Base-by-base conservation (phyloP, 352 stramenopile species). In the Phytophthora hybrid region DNA sequence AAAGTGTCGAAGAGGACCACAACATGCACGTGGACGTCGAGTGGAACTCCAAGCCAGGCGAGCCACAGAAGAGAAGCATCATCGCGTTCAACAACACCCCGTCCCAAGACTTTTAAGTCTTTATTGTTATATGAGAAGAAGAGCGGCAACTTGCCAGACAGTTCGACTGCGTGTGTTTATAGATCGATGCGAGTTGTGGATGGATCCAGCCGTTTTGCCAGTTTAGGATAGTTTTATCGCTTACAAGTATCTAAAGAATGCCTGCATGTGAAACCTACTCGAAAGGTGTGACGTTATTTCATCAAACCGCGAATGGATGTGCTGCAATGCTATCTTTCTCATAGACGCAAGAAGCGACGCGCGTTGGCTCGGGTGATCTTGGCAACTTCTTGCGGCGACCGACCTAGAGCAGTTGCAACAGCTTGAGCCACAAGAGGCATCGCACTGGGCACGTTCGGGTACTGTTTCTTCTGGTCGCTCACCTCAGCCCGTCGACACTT, bases 391-490 rank as follows among this genome's bases (percentile, higher is more conserved):
- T 86, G 73, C 0, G 83, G 64, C 3, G 83, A 80, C 21, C 71
- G 54, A 56, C 74, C 75, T 1, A 94, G 66, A 52, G 80, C 84
- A 18, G 66, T 71, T 3, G 88, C 87, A 4, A 94, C 76, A n/a
- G 69, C 79, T 60, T 91, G 76, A 19, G 82, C 87, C 34, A 95
- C 83, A 0, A 77, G 52, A 6, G 85, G 85, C 46, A 96, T 78
- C 4, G 85, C 83, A 44, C 78, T 93, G 5, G 88, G 86, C 14
- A 95, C 89, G 47, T 96, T 96, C 29, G 89, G 89, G 62, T 87
- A 93, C 78, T 94, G 85, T 66, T 88, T 85, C 62, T 94, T 94
- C 4, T 11, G 19, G 31, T 85, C 65, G 26, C 37, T 73, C 0
- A 34, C 1, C 54, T 92, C 85, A 31, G 66, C 66, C 32, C 61